Evolutionary conservation across 352 stramenopile genomes (phyloP).

Genomic region (Globisporangium sylvaticum): DNA sequence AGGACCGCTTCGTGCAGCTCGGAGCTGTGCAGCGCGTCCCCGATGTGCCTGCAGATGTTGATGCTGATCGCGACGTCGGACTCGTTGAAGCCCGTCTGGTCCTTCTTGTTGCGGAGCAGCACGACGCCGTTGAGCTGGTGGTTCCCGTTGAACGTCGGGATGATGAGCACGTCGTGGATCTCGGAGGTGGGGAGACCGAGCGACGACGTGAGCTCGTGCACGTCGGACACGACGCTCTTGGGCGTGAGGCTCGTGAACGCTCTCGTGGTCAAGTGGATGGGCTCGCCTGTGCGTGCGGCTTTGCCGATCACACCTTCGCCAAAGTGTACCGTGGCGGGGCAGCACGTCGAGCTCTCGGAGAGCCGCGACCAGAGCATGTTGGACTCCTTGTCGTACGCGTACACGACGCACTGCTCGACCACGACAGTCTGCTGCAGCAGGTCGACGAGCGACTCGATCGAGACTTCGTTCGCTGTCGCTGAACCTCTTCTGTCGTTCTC

Average conservation of each 20-base stretch:
- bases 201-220: constrained; percentile 17
- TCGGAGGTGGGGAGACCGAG: constrained; percentile 15
- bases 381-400: constrained; percentile 48
- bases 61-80: constrained; percentile 53
- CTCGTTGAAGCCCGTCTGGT: constrained; percentile 33
- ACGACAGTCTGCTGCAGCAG: constrained; percentile 47
- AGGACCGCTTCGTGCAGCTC: constrained; percentile 54
- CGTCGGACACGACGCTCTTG: constrained; percentile 4
- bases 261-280: constrained; percentile 27
- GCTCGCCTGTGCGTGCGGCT: constrained; percentile 21
- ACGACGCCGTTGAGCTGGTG: constrained; percentile 57
- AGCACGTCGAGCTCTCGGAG: constrained; percentile 21
- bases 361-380: constrained; percentile 48
- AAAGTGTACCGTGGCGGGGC: constrained; percentile 36
- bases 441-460: constrained; percentile 40
- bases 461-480: constrained; percentile 21
- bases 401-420: constrained; percentile 57
- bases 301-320: constrained; percentile 55
- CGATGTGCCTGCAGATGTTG: constrained; percentile 53
- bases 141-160: constrained; percentile 43
- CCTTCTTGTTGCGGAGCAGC: constrained; percentile 41
- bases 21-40: constrained; percentile 45
- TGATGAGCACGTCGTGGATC: constrained; percentile 40
- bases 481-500: background rate
- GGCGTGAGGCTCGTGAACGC: constrained; percentile 7